These are phyloP conservation scores for Neopestalotiopsis sp. DNA, from an alignment of 2,329 filamentous ascomycete species.

Conservation along the genomic window DNA sequence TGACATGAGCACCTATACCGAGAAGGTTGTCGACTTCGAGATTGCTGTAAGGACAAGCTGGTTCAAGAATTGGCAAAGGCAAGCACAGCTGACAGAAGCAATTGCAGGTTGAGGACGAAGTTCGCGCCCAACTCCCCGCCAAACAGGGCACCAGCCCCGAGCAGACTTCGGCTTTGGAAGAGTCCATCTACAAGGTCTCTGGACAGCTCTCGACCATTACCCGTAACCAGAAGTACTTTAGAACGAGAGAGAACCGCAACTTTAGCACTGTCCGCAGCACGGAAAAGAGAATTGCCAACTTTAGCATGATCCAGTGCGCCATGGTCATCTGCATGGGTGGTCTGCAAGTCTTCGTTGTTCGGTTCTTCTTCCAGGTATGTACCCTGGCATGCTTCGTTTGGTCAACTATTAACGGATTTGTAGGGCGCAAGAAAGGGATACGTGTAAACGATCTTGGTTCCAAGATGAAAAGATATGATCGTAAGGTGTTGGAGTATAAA, in stretches of 20 bases:
- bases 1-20: constrained; percentile 95
- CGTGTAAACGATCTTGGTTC: constrained; percentile 52
- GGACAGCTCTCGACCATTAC: constrained; percentile 92
- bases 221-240: constrained; percentile 99
- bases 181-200: constrained; percentile 94
- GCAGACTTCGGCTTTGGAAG: constrained; percentile 86
- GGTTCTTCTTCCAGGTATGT: constrained; percentile 95
- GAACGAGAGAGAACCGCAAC: constrained; percentile 97
- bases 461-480: neutral
- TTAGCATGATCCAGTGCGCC: constrained; percentile 88
- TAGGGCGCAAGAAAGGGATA: constrained; percentile 72
- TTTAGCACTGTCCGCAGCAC: constrained; percentile 98
- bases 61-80: constrained; percentile 18
- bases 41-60: constrained; percentile 70
- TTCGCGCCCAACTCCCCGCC: constrained; percentile 78
- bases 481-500: neutral
- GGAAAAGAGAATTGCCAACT: constrained; percentile 94
- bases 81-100: neutral
- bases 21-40: constrained; percentile 98
- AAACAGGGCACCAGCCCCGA: constrained; percentile 89
- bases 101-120: constrained; percentile 85
- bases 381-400: neutral
- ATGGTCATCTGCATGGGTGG: constrained; percentile 96
- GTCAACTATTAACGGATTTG: constrained; percentile 22
- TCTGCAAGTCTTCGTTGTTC: constrained; percentile 94